Conservation (phyloP, 345 rosid species). For the Corchorus capsularis region DNA sequence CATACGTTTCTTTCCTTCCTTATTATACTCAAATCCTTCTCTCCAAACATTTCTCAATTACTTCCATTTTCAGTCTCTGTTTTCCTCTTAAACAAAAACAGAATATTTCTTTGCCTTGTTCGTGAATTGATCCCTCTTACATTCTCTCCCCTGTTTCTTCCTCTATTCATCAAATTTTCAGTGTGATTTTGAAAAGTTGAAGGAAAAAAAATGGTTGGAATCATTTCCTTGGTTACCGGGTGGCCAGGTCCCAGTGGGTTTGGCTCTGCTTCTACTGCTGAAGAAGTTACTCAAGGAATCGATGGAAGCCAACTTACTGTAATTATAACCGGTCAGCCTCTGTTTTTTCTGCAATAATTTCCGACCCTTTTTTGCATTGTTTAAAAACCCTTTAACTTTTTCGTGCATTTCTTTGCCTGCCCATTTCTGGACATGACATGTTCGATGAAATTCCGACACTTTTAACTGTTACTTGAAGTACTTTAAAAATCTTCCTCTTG, state of each 20-base stretch:
- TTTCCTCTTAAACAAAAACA: background rate
- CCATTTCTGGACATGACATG: too few species aligned
- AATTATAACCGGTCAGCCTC: conserved; percentile 62
- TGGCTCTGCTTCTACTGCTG: conserved; percentile 89
- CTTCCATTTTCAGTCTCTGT: background rate
- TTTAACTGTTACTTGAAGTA: too few species aligned
- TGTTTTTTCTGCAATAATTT: too few species aligned
- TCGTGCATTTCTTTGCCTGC: background rate
- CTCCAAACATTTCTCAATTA: background rate
- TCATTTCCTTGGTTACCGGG: conserved; percentile 65
- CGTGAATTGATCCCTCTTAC: too few species aligned
- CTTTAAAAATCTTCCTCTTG: too few species aligned
- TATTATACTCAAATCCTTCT: background rate
- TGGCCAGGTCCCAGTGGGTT: conserved; percentile 78
- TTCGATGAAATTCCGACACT: too few species aligned
- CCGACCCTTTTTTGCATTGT: too few species aligned
- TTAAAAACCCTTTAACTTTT: background rate
- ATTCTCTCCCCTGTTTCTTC: background rate
- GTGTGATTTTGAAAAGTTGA: background rate
- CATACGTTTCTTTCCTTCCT: background rate
- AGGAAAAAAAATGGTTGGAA: conserved; percentile 39
- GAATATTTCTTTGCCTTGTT: background rate
- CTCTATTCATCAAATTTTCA: background rate
- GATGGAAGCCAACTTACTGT: conserved; percentile 72
- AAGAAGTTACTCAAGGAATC: conserved; percentile 67